Evolutionary conservation across 345 rosid genomes (phyloP).

Genomic region (Lepidium africanum): DNA sequence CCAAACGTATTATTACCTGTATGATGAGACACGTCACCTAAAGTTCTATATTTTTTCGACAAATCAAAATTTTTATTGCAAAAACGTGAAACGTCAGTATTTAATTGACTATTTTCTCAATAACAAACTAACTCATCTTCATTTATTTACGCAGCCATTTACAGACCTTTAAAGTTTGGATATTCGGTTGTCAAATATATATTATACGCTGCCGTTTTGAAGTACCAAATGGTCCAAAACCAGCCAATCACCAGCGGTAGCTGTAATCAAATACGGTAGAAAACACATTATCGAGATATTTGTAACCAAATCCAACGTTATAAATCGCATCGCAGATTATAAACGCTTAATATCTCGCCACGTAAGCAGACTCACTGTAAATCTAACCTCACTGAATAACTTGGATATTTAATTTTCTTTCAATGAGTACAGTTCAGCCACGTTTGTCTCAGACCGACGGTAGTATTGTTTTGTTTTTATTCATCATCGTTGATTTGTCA

Average conservation of each 20-base stretch:
- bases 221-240: not conserved
- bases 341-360: not conserved
- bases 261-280: not conserved
- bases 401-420: not conserved
- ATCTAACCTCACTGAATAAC: not conserved
- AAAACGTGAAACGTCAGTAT: no score
- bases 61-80: no score
- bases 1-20: no score
- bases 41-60: no score
- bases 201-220: no score
- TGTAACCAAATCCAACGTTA: not conserved
- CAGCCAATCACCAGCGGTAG: not conserved
- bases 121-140: no score
- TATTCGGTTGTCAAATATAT: no score
- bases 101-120: no score
- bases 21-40: no score
- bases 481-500: slow-evolving; percentile 18
- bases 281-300: not conserved
- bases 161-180: no score
- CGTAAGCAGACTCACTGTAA: not conserved
- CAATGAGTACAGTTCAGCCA: slow-evolving; percentile 16
- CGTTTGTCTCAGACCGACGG: slow-evolving; percentile 2
- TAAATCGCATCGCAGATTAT: not conserved
- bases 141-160: no score
- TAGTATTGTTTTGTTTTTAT: not conserved